phyloP scores from a whole-genome alignment of 1,284 basidiomycete species.

The Rhizopogon parksii region DNA sequence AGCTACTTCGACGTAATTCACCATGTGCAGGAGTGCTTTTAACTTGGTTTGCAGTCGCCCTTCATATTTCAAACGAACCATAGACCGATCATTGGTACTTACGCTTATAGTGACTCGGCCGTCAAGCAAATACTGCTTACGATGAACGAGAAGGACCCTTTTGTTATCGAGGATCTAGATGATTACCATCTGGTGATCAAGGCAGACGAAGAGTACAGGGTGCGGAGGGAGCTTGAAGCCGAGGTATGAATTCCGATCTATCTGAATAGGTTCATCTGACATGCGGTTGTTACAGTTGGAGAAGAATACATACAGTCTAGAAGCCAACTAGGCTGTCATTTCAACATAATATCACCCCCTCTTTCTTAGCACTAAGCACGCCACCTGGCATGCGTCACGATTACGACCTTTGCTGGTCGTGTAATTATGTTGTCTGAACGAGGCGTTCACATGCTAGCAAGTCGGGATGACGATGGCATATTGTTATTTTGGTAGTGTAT shows the following conservation, averaged over 20 bases:
- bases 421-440: too few species aligned
- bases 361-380: neutral
- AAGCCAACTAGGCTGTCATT: constrained; percentile 18
- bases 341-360: too few species aligned
- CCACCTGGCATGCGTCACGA: neutral
- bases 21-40: constrained; percentile 58
- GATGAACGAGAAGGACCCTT: constrained; percentile 73
- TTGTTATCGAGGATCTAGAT: constrained; percentile 85
- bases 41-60: constrained; percentile 50
- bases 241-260: constrained; percentile 48
- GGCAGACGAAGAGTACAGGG: constrained; percentile 70
- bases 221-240: constrained; percentile 64
- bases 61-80: neutral
- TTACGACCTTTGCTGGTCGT: neutral
- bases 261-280: constrained; percentile 4
- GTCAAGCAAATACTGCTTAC: constrained; percentile 84
- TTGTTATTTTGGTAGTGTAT: too few species aligned
- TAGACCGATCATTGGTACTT: neutral
- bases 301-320: constrained; percentile 39
- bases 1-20: constrained; percentile 4
- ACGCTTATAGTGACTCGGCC: constrained; percentile 64
- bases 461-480: too few species aligned
- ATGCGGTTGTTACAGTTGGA: constrained; percentile 20
- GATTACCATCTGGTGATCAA: constrained; percentile 80
- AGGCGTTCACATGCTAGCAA: too few species aligned